Conservation (phyloP, 352 stramenopile genomes). For the Globisporangium heterothallicum region DNA sequence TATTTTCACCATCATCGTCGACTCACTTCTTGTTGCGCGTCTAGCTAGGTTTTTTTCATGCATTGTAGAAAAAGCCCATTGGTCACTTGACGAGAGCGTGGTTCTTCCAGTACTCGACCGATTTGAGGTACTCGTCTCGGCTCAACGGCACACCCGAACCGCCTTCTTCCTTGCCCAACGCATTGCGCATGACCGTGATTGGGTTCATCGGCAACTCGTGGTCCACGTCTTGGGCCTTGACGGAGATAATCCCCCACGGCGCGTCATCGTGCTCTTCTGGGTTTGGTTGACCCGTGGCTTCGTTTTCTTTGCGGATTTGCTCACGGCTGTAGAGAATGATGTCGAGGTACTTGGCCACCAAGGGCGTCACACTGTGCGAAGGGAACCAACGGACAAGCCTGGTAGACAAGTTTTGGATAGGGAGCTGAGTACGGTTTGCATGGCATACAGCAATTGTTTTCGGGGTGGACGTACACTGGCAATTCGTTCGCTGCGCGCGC, state of each 20-base stretch:
- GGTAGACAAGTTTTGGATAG: not conserved
- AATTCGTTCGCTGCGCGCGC: slow-evolving; percentile 92
- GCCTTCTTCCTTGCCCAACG: slow-evolving; percentile 94
- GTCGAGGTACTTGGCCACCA: slow-evolving; percentile 93
- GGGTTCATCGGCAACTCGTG: slow-evolving; percentile 97
- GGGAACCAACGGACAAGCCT: slow-evolving; percentile 90
- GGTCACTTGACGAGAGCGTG: slow-evolving; percentile 82
- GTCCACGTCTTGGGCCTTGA: slow-evolving; percentile 96
- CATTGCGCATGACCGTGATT: slow-evolving; percentile 98
- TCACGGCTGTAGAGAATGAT: slow-evolving; percentile 98
- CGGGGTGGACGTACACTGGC: slow-evolving; percentile 80
- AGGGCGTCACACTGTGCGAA: slow-evolving; percentile 81
- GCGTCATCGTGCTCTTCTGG: slow-evolving; percentile 50
- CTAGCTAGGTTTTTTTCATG: not conserved
- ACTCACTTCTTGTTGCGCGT: not conserved
- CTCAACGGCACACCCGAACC: slow-evolving; percentile 83
- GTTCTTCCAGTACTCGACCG: slow-evolving; percentile 85
- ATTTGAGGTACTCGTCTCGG: slow-evolving; percentile 72
- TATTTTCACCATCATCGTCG: not conserved
- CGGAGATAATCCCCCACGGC: slow-evolving; percentile 93
- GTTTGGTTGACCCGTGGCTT: slow-evolving; percentile 48
- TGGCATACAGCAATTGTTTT: not conserved
- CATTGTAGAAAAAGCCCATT: not conserved
- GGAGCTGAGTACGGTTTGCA: not conserved
- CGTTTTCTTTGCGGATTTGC: slow-evolving; percentile 96